Conservation (phyloP, 805 yeast species). For the Starmerella davenportii region DNA sequence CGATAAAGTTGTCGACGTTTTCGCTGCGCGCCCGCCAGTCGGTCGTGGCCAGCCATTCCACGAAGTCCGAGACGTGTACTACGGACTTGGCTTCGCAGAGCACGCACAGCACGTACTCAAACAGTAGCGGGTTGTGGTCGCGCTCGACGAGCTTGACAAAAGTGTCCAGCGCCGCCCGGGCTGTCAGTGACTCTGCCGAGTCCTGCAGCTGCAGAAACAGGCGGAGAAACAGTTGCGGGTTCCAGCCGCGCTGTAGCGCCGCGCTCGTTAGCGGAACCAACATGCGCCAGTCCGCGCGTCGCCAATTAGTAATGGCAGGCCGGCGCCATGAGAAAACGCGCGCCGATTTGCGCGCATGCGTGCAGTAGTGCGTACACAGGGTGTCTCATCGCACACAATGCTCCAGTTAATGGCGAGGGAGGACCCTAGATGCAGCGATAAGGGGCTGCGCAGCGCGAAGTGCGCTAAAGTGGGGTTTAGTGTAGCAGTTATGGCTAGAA, state of each 20-base stretch:
- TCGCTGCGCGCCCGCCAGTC: conserved; percentile 1
- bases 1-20: conserved; percentile 4
- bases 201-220: conserved; percentile 21
- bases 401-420: too few relatives aligned
- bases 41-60: conserved; percentile 3
- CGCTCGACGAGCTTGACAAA: conserved; percentile 4
- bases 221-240: conserved; percentile 16
- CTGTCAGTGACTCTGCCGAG: conserved; percentile 1
- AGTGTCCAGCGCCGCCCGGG: neutral
- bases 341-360: too few relatives aligned
- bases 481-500: too few relatives aligned
- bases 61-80: conserved; percentile 14
- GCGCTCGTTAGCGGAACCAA: neutral
- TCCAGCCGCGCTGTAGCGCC: conserved; percentile 12
- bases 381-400: too few relatives aligned
- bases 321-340: too few relatives aligned
- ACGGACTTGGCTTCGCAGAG: conserved; percentile 14
- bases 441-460: too few relatives aligned
- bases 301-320: too few relatives aligned
- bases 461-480: too few relatives aligned
- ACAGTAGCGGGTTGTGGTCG: conserved; percentile 16
- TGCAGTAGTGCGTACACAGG: too few relatives aligned
- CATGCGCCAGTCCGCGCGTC: too few relatives aligned
- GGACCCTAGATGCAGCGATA: too few relatives aligned
- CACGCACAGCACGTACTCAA: conserved; percentile 19